Percentiles rank a stretch among this genome's conserved stretches.
Conservation (phyloP, 306 rosid species). For the Ormosia emarginata region DNA sequence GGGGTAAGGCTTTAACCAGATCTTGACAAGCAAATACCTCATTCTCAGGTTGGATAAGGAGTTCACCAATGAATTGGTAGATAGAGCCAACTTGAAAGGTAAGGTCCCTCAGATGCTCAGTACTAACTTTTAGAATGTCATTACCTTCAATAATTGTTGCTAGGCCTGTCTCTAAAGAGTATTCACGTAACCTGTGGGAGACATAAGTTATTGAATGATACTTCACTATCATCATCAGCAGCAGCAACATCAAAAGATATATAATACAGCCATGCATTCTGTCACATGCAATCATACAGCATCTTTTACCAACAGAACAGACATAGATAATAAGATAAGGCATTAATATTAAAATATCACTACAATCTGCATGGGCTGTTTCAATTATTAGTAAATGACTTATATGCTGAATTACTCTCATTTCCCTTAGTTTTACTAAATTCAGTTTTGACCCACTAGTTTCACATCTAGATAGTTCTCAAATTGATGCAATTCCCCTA, state of each 20-base stretch:
- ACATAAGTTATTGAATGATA: slow-evolving; percentile 8
- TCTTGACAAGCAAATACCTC: slow-evolving; percentile 45
- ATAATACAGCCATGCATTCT: neutral
- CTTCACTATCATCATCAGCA: neutral
- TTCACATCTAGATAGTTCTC: slow-evolving; percentile 5
- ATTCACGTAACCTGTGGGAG: slow-evolving; percentile 52
- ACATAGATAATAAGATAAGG: neutral
- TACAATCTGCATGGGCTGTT: slow-evolving; percentile 14
- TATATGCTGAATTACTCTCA: neutral
- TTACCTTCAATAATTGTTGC: slow-evolving; percentile 62
- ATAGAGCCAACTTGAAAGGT: slow-evolving; percentile 60
- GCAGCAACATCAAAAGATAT: neutral
- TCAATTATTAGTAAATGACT: neutral
- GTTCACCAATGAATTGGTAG: slow-evolving; percentile 86
- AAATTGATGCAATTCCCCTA: neutral
- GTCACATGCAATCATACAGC: slow-evolving; percentile 18
- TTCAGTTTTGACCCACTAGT: neutral
- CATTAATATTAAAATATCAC: neutral
- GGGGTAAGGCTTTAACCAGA: neutral
- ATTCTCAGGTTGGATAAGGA: slow-evolving; percentile 56
- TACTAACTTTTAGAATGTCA: slow-evolving; percentile 43
- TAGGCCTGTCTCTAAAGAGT: slow-evolving; percentile 55
- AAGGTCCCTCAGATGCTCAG: slow-evolving; percentile 60
- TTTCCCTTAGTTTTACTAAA: neutral
- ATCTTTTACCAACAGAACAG: neutral